Conservation (phyloP, 75 land plant species). For the Pinus albicaulis region DNA sequence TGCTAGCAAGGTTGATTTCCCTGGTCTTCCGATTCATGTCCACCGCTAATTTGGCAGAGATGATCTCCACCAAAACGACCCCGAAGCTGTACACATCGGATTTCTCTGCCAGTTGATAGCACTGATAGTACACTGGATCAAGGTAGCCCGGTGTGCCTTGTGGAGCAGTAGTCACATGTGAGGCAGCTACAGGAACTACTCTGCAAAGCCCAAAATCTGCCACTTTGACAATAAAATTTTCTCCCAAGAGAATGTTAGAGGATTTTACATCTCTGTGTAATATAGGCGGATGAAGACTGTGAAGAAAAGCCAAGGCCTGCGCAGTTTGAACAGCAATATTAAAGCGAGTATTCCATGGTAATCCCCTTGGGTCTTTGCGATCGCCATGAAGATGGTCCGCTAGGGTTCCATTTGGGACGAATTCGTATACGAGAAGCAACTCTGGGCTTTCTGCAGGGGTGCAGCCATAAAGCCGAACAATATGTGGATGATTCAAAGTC, state of each 20-base stretch:
- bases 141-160: conserved; percentile 33
- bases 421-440: neutral
- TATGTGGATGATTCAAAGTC: conserved; percentile 21
- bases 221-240: conserved; percentile 26
- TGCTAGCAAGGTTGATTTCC: conserved; percentile 44
- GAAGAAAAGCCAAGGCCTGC: conserved; percentile 33
- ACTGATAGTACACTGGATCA: conserved; percentile 33
- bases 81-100: conserved; percentile 58
- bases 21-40: too few species aligned
- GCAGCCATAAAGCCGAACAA: conserved; percentile 28
- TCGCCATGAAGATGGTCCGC: conserved; percentile 40
- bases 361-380: neutral
- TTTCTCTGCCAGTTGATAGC: conserved; percentile 20
- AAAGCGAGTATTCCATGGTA: conserved; percentile 20
- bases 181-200: conserved; percentile 10
- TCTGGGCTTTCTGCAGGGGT: neutral
- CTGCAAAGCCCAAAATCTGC: conserved; percentile 44
- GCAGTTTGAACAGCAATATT: conserved; percentile 35
- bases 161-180: conserved; percentile 18
- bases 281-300: conserved; percentile 22
- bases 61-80: conserved; percentile 40
- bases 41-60: neutral
- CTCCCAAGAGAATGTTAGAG: conserved; percentile 26
- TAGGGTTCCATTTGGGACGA: conserved; percentile 2
- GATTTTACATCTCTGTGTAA: conserved; percentile 42